These are phyloP conservation scores for Penicillium lividum DNA, from an alignment of 495 filamentous ascomycete genomes.

Conservation along the genomic window DNA sequence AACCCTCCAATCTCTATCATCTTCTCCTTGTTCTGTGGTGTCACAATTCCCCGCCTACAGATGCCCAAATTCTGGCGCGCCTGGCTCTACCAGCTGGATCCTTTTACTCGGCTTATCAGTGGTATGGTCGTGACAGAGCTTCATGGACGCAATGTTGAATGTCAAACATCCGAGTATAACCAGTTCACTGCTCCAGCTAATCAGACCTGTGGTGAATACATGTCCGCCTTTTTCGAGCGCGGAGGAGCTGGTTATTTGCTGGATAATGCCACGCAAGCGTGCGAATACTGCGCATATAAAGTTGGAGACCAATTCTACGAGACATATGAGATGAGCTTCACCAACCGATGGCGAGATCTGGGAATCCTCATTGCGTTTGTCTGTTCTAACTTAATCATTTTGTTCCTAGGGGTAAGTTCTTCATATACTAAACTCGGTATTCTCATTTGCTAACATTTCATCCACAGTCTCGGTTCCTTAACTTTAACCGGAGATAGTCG, in stretches of 20 bases:
- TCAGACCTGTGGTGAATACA: constrained; percentile 70
- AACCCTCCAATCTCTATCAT: constrained; percentile 80
- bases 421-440: neutral
- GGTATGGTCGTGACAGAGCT: constrained; percentile 78
- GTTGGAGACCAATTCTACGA: constrained; percentile 77
- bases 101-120: constrained; percentile 79
- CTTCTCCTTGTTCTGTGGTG: constrained; percentile 82
- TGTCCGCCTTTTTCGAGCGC: constrained; percentile 63
- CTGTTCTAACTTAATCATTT: constrained; percentile 72
- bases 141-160: constrained; percentile 62
- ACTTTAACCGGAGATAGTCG: constrained; percentile 60
- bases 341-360: constrained; percentile 73
- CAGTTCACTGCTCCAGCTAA: constrained; percentile 60
- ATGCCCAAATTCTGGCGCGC: constrained; percentile 77
- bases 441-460: constrained; percentile 23
- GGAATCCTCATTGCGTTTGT: constrained; percentile 75
- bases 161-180: constrained; percentile 57
- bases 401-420: constrained; percentile 59
- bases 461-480: constrained; percentile 59
- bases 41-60: constrained; percentile 71
- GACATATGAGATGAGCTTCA: constrained; percentile 61
- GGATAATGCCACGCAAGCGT: constrained; percentile 58
- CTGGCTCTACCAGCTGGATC: constrained; percentile 82
- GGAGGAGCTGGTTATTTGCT: constrained; percentile 68
- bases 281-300: constrained; percentile 76